Percentiles rank a stretch among this genome's conserved stretches.
phyloP scores from a whole-genome alignment of 805 yeast species.

The Candida caryicola region DNA sequence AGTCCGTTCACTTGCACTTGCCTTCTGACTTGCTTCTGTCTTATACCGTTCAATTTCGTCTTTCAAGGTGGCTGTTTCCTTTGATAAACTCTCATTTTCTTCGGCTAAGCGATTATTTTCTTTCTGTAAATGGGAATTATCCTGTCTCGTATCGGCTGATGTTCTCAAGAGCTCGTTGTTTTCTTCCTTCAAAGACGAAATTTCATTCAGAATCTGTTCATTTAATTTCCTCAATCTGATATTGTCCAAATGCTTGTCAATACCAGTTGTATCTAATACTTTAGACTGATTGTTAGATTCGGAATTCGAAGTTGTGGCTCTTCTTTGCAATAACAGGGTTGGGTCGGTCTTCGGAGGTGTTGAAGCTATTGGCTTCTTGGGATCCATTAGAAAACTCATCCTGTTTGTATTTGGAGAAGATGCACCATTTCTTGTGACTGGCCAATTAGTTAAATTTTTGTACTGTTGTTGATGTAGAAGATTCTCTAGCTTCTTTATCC shows the following conservation, averaged over 20 bases:
- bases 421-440: slow-evolving; percentile 25
- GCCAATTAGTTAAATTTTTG: slow-evolving; percentile 49
- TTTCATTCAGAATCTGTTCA: slow-evolving; percentile 10
- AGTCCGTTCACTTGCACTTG: not conserved
- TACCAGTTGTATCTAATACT: slow-evolving; percentile 33
- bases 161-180: slow-evolving; percentile 1
- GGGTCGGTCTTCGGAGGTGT: slow-evolving; percentile 19
- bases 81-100: not conserved
- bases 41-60: not conserved
- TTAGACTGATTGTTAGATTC: slow-evolving; percentile 8
- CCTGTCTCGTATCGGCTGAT: not conserved
- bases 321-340: slow-evolving; percentile 25
- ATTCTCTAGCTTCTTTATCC: slow-evolving; percentile 76
- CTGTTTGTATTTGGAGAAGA: slow-evolving; percentile 9
- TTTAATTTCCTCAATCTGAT: slow-evolving; percentile 35
- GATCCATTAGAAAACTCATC: slow-evolving; percentile 19
- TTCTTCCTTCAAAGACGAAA: slow-evolving; percentile 7
- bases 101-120: not conserved
- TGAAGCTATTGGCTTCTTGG: slow-evolving; percentile 2
- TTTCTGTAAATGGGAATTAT: not conserved
- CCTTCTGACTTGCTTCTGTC: not conserved
- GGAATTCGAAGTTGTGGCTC: slow-evolving; percentile 5
- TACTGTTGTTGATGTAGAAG: slow-evolving; percentile 72
- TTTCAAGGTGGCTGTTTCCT: not conserved
- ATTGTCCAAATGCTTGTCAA: slow-evolving; percentile 44